Conservation (phyloP, 768 basidiomycete species). For the Kwoniella europaea region DNA sequence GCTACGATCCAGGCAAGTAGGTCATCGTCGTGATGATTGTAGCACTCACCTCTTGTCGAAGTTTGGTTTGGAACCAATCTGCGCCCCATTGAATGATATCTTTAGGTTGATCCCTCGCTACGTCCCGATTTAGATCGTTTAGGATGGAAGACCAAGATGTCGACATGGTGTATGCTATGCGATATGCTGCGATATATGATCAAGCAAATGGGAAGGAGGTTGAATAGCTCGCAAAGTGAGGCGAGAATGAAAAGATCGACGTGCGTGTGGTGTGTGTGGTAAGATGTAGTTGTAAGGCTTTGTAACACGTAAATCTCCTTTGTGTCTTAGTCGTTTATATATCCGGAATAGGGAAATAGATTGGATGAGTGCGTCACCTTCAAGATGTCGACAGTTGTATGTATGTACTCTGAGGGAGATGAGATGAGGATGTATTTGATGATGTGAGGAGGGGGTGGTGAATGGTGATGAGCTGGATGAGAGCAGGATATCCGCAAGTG, state of each 20-base stretch:
- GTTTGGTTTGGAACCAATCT: slow-evolving; percentile 81
- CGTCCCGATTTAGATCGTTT: slow-evolving; percentile 82
- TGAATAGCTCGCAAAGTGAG: background rate
- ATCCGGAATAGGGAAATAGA: background rate
- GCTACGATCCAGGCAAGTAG: background rate
- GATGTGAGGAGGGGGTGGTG: background rate
- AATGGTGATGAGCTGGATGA: background rate
- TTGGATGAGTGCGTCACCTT: background rate
- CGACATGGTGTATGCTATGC: slow-evolving; percentile 25
- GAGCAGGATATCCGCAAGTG: background rate
- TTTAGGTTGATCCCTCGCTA: slow-evolving; percentile 80
- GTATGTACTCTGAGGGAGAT: background rate
- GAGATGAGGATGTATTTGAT: too few relatives aligned
- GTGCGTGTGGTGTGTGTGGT: background rate
- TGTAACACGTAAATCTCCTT: slow-evolving; percentile 4
- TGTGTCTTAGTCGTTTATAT: background rate
- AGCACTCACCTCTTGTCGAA: slow-evolving; percentile 51
- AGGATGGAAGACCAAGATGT: slow-evolving; percentile 62
- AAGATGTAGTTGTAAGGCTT: background rate
- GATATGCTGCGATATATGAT: background rate
- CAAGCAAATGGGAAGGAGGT: background rate
- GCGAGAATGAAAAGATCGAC: slow-evolving; percentile 9
- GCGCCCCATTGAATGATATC: slow-evolving; percentile 81
- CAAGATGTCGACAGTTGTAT: background rate
- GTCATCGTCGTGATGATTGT: too few relatives aligned